These are phyloP conservation scores for Lactarius hengduanensis DNA, from an alignment of 768 basidiomycete species.

Conservation along the genomic window DNA sequence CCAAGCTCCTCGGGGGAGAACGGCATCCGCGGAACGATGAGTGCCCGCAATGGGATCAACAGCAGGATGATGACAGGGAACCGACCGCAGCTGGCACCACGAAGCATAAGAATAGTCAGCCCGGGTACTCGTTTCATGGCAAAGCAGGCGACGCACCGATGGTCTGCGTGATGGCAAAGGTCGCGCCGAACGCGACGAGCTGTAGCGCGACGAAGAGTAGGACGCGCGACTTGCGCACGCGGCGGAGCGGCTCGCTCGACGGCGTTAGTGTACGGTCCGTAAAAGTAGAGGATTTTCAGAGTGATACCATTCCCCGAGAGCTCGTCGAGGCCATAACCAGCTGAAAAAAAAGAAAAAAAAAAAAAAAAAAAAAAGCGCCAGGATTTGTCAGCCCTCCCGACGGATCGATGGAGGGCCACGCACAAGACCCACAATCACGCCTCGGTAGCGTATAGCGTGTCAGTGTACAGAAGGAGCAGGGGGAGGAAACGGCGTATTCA, in stretches of 20 bases:
- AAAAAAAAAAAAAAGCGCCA: no score
- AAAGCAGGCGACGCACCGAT: constrained; percentile 57
- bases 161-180: constrained; percentile 88
- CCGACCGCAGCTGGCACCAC: constrained; percentile 66
- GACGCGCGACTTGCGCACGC: constrained; percentile 73
- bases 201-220: constrained; percentile 71
- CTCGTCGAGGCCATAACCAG: constrained; percentile 89
- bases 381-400: neutral
- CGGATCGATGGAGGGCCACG: constrained; percentile 31
- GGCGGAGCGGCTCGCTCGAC: constrained; percentile 64
- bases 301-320: constrained; percentile 82
- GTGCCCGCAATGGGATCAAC: constrained; percentile 68
- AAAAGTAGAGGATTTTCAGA: constrained; percentile 76
- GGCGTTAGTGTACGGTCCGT: constrained; percentile 66
- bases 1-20: constrained; percentile 77
- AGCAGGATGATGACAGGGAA: constrained; percentile 88
- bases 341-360: constrained; percentile 37
- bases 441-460: constrained; percentile 32
- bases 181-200: constrained; percentile 79
- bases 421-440: constrained; percentile 85
- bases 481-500: constrained; percentile 35
- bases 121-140: neutral
- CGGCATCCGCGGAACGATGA: constrained; percentile 68
- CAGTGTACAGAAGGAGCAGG: constrained; percentile 13
- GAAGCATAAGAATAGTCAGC: neutral